phyloP scores from a whole-genome alignment of 192 early-diverging fungal species.

The Rhizophagus sp. region DNA sequence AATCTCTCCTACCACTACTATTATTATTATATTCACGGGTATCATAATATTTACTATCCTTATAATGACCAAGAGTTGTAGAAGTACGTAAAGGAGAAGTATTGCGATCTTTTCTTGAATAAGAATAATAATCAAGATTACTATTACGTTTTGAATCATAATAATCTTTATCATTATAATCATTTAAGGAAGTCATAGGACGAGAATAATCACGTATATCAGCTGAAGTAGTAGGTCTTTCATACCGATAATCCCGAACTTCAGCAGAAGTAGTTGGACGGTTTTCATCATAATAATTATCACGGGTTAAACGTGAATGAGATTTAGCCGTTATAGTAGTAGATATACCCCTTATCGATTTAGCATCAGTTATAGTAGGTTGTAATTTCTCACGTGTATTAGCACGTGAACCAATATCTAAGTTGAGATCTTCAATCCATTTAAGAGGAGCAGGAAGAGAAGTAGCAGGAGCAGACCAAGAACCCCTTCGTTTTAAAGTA shows the following conservation, averaged over 20 bases:
- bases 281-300: background rate
- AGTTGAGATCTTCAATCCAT: constrained; percentile 6
- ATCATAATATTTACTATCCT: constrained; percentile 2
- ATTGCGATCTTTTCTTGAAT: background rate
- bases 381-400: background rate
- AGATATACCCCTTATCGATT: constrained; percentile 1
- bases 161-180: background rate
- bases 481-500: constrained; percentile 10
- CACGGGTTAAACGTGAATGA: background rate
- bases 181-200: background rate
- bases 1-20: background rate
- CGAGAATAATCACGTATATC: background rate
- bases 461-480: constrained; percentile 16
- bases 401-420: background rate
- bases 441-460: constrained; percentile 1
- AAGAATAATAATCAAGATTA: background rate
- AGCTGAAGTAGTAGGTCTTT: background rate
- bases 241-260: background rate
- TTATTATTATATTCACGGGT: no score
- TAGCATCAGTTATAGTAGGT: constrained; percentile 6
- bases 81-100: background rate
- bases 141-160: background rate
- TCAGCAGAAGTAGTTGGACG: background rate
- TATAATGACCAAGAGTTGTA: background rate
- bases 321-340: background rate